Conservation (phyloP, 441 rosid genomes). For the Francoa sonchifolia region DNA sequence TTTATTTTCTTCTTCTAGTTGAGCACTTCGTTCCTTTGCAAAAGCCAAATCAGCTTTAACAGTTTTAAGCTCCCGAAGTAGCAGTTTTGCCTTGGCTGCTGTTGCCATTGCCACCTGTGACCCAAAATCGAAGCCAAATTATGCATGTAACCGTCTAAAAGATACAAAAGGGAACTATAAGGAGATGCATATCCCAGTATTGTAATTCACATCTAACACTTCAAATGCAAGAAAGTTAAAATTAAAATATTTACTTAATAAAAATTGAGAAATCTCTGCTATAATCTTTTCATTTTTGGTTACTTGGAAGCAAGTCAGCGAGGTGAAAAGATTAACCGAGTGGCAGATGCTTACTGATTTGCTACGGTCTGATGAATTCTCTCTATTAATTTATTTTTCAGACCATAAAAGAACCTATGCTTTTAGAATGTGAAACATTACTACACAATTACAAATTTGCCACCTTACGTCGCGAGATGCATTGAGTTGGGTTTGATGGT, state of each 20-base stretch:
- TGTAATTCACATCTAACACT: too few relatives aligned
- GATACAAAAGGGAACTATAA: background rate
- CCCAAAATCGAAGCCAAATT: constrained; percentile 14
- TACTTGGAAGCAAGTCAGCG: too few relatives aligned
- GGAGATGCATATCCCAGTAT: too few relatives aligned
- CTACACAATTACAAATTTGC: constrained; percentile 39
- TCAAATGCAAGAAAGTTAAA: too few relatives aligned
- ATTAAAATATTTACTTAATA: too few relatives aligned
- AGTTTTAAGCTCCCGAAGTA: constrained; percentile 84
- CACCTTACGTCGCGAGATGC: constrained; percentile 99
- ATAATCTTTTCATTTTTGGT: too few relatives aligned
- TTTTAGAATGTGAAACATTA: constrained; percentile 16
- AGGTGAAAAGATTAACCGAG: too few relatives aligned
- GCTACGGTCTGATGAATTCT: background rate
- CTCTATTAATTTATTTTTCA: background rate
- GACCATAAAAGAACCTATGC: constrained; percentile 4
- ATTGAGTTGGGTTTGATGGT: constrained; percentile 80
- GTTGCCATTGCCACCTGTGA: constrained; percentile 96
- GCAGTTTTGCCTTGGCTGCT: constrained; percentile 95
- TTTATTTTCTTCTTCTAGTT: constrained; percentile 85
- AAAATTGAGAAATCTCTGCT: too few relatives aligned
- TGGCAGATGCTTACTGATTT: background rate
- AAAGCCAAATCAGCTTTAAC: constrained; percentile 92
- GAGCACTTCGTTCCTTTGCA: constrained; percentile 74
- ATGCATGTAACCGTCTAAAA: constrained; percentile 22